A percentile compares a stretch with the other conserved stretches of the same genome.
phyloP scores from a whole-genome alignment of 2,329 filamentous ascomycete genomes.

The Fusarium nanum region DNA sequence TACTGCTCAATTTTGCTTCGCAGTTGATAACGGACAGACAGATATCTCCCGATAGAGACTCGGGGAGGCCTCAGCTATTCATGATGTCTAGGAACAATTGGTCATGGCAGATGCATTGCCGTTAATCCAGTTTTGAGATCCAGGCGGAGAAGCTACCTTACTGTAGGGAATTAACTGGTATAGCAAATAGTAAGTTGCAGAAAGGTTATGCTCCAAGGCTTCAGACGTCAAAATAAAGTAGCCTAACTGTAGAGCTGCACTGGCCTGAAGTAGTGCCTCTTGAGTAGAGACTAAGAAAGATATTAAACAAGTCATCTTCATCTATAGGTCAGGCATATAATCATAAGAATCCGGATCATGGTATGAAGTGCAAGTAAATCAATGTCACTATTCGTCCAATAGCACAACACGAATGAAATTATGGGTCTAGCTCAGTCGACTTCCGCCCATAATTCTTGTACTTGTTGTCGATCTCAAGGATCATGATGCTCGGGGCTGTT shows the following conservation, averaged over 20 bases:
- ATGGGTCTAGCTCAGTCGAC: constrained; percentile 33
- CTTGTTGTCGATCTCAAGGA: constrained; percentile 20
- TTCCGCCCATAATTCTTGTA: not conserved
- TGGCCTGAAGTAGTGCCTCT: not conserved
- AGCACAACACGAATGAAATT: constrained; percentile 38
- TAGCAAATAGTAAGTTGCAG: not conserved
- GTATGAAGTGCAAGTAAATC: not conserved
- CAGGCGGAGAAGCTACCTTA: no score
- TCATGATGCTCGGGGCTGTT: not conserved
- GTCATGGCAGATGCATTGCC: not conserved
- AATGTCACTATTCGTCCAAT: constrained; percentile 22
- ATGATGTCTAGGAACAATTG: not conserved
- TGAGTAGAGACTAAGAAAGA: no score
- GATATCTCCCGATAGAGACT: not conserved
- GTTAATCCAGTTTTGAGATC: not conserved
- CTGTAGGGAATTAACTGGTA: no score
- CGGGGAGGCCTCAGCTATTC: constrained; percentile 15
- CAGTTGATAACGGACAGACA: not conserved
- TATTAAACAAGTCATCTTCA: not conserved
- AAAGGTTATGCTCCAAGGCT: not conserved
- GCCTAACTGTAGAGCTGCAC: not conserved
- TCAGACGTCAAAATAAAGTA: not conserved
- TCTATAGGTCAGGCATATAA: not conserved
- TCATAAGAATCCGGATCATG: not conserved
- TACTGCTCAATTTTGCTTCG: not conserved